Evolutionary conservation across 768 basidiomycete genomes (phyloP).

Genomic region (Boletus reticulatus): DNA sequence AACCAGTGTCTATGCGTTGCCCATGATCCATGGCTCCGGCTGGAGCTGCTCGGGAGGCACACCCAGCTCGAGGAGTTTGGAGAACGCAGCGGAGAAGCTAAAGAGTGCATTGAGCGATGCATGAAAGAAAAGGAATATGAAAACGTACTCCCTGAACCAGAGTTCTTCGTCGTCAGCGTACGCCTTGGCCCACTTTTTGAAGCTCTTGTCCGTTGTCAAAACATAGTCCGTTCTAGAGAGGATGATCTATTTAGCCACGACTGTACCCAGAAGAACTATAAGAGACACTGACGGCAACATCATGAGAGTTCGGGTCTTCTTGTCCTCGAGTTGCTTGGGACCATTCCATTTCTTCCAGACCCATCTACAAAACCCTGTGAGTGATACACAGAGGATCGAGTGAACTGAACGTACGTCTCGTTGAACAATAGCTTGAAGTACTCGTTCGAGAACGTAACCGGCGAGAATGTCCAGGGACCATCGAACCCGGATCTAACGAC

Average conservation of each 20-base stretch:
- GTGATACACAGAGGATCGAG: background rate
- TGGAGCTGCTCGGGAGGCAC: conserved; percentile 82
- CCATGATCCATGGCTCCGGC: conserved; percentile 73
- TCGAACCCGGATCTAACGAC: conserved; percentile 67
- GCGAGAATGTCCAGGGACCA: conserved; percentile 95
- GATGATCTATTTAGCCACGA: background rate
- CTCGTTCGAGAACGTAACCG: conserved; percentile 83
- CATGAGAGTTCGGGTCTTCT: conserved; percentile 86
- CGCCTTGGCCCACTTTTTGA: conserved; percentile 83
- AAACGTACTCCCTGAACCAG: conserved; percentile 90
- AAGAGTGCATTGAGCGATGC: background rate
- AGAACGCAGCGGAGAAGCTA: conserved; percentile 81
- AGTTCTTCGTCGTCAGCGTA: conserved; percentile 84
- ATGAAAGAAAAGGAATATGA: background rate
- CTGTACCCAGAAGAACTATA: conserved; percentile 19
- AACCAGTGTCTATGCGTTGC: conserved; percentile 22
- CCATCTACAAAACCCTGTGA: conserved; percentile 49
- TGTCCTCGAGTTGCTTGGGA: conserved; percentile 92
- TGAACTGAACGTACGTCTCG: conserved; percentile 57
- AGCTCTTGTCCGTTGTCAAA: conserved; percentile 84
- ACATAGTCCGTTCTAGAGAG: conserved; percentile 76
- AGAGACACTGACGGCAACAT: no score
- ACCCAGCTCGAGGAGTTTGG: conserved; percentile 88
- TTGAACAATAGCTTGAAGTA: conserved; percentile 82
- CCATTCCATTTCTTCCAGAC: conserved; percentile 95